phyloP scores from a whole-genome alignment of 2,329 filamentous ascomycete genomes.

The Phialocephala subalpina region DNA sequence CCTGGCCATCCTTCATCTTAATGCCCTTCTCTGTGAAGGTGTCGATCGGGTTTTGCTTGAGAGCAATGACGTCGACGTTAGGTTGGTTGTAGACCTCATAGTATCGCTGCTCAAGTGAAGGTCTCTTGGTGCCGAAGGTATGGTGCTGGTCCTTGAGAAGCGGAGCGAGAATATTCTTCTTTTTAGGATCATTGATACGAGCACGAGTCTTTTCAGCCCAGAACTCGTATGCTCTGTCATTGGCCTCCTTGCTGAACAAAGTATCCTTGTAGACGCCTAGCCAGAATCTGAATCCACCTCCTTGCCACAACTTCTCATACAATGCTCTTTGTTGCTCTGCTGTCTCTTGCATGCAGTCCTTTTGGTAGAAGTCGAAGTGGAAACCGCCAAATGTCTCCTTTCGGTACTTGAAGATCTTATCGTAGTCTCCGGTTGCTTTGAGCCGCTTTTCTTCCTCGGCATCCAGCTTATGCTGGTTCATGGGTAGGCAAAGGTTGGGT shows the following conservation, averaged over 20 bases:
- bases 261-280: constrained; percentile 55
- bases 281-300: constrained; percentile 57
- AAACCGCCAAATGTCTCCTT: constrained; percentile 59
- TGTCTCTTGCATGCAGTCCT: constrained; percentile 52
- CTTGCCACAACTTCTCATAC: constrained; percentile 53
- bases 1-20: constrained; percentile 39
- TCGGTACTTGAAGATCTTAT: constrained; percentile 52
- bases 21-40: constrained; percentile 49
- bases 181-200: constrained; percentile 53
- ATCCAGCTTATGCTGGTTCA: constrained; percentile 57
- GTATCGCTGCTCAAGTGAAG: constrained; percentile 55
- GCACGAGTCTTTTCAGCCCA: constrained; percentile 54
- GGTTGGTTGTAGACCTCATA: constrained; percentile 57
- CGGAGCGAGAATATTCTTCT: constrained; percentile 56
- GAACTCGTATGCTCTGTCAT: constrained; percentile 56
- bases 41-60: constrained; percentile 52
- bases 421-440: constrained; percentile 46
- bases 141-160: constrained; percentile 48
- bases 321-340: constrained; percentile 52
- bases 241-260: constrained; percentile 51
- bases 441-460: constrained; percentile 52
- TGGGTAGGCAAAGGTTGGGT: constrained; percentile 65
- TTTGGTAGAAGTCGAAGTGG: constrained; percentile 55
- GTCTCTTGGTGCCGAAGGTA: constrained; percentile 55
- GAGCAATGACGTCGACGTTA: constrained; percentile 55